phyloP scores from a whole-genome alignment of 345 rosid species.

The Raphanus raphanistrum region DNA sequence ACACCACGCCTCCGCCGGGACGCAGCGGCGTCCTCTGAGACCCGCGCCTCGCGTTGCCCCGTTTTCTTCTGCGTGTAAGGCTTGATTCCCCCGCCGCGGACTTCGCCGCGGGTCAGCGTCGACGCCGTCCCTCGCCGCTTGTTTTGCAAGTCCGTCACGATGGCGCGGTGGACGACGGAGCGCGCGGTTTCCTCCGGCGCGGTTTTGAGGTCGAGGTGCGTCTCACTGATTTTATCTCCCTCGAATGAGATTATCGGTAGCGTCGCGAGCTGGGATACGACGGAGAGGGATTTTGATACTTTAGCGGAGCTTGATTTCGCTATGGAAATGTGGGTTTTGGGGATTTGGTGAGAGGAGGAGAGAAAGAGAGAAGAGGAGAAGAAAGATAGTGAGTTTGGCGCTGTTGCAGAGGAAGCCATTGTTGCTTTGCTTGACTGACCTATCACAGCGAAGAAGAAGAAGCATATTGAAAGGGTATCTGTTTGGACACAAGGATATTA shows the following conservation, averaged over 20 bases:
- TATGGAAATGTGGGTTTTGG: slow-evolving; percentile 14
- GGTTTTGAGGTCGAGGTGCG: slow-evolving; percentile 70
- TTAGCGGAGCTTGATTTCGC: slow-evolving; percentile 10
- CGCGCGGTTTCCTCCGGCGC: slow-evolving; percentile 89
- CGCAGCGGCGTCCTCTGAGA: slow-evolving; percentile 74
- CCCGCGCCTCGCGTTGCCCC: slow-evolving; percentile 84
- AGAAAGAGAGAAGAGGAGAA: slow-evolving; percentile 52
- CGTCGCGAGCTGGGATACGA: slow-evolving; percentile 60
- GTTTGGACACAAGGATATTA: no score
- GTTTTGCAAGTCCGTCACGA: slow-evolving; percentile 78
- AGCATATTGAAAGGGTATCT: neutral
- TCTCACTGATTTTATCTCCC: slow-evolving; percentile 83
- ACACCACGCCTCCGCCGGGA: slow-evolving; percentile 87
- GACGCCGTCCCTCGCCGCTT: slow-evolving; percentile 94
- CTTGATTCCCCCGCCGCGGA: slow-evolving; percentile 87
- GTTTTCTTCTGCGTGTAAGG: slow-evolving; percentile 90
- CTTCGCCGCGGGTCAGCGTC: slow-evolving; percentile 38
- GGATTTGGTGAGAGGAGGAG: slow-evolving; percentile 40
- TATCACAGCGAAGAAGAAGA: slow-evolving; percentile 11
- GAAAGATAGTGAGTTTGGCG: slow-evolving; percentile 54
- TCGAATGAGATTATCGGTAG: slow-evolving; percentile 72
- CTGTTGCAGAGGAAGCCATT: slow-evolving; percentile 52
- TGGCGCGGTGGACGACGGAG: slow-evolving; percentile 82
- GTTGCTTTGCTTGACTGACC: neutral
- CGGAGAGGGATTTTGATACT: slow-evolving; percentile 37